Conservation (phyloP, 495 filamentous ascomycete species). For the Xylaria sp. region DNA sequence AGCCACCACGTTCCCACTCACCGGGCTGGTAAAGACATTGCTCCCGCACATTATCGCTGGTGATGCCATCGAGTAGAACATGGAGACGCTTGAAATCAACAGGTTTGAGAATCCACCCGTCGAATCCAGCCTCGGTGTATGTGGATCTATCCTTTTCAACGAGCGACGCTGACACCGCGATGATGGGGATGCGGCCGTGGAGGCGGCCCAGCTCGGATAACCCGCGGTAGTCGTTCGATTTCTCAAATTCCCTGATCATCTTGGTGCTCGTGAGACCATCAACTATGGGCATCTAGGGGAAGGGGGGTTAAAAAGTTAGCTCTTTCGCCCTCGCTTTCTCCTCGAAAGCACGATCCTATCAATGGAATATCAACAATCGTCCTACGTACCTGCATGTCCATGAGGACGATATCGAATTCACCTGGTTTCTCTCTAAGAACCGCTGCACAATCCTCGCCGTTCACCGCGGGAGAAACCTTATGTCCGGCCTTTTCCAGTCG, state of each 20-base stretch:
- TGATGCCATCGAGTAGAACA: conserved; percentile 65
- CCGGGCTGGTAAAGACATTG: conserved; percentile 64
- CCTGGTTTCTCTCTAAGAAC: conserved; percentile 65
- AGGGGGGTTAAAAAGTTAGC: conserved; percentile 20
- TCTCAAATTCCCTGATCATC: conserved; percentile 79
- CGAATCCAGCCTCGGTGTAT: conserved; percentile 85
- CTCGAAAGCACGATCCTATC: neutral
- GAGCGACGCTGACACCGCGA: conserved; percentile 89
- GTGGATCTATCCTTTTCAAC: conserved; percentile 70
- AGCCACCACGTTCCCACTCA: conserved; percentile 76
- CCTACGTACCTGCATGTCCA: conserved; percentile 87
- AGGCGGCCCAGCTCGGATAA: conserved; percentile 56
- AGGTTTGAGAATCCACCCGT: conserved; percentile 86
- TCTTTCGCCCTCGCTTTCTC: neutral
- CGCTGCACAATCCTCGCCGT: conserved; percentile 86
- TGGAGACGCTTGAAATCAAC: conserved; percentile 75
- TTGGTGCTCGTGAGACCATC: conserved; percentile 85
- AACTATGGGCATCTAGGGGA: conserved; percentile 88
- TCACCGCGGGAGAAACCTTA: conserved; percentile 72
- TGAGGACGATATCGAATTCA: conserved; percentile 83
- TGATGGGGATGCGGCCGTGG: conserved; percentile 74
- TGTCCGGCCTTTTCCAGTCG: conserved; percentile 83
- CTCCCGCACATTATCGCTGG: conserved; percentile 53
- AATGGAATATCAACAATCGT: neutral
- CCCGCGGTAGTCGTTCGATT: conserved; percentile 42